phyloP scores from a whole-genome alignment of 495 filamentous ascomycete genomes.

The Aspergillus mulundensis region DNA sequence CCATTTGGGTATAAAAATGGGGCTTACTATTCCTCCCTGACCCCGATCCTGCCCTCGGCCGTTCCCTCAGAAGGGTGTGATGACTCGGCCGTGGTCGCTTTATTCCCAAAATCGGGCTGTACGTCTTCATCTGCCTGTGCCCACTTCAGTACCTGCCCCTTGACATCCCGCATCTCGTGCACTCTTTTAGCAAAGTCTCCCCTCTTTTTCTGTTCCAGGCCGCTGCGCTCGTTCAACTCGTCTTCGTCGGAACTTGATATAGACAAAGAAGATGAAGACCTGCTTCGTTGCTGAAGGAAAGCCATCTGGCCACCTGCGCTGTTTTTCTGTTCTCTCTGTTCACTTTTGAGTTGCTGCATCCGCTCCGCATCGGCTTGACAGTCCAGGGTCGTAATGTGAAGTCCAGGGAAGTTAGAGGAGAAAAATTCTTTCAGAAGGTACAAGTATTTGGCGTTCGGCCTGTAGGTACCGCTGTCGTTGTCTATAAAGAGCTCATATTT shows the following conservation, averaged over 20 bases:
- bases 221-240: slow-evolving; percentile 55
- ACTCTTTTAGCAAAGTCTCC: slow-evolving; percentile 29
- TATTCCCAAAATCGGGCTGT: not conserved
- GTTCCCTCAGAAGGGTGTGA: not conserved
- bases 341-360: slow-evolving; percentile 57
- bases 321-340: slow-evolving; percentile 61
- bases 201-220: slow-evolving; percentile 26
- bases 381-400: slow-evolving; percentile 65
- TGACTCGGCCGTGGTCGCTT: not conserved
- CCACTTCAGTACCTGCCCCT: slow-evolving; percentile 40
- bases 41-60: not conserved
- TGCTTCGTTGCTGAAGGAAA: slow-evolving; percentile 64
- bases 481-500: slow-evolving; percentile 89
- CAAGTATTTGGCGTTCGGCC: slow-evolving; percentile 71
- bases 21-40: no score
- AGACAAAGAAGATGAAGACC: slow-evolving; percentile 46
- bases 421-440: slow-evolving; percentile 67
- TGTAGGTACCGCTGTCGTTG: slow-evolving; percentile 91
- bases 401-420: slow-evolving; percentile 63
- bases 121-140: slow-evolving; percentile 26
- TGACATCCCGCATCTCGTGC: slow-evolving; percentile 41
- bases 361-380: slow-evolving; percentile 61
- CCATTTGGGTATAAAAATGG: not conserved
- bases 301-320: slow-evolving; percentile 55
- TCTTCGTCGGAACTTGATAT: slow-evolving; percentile 76